phyloP scores from a whole-genome alignment of 805 yeast genomes.

The Candida chilensis region DNA sequence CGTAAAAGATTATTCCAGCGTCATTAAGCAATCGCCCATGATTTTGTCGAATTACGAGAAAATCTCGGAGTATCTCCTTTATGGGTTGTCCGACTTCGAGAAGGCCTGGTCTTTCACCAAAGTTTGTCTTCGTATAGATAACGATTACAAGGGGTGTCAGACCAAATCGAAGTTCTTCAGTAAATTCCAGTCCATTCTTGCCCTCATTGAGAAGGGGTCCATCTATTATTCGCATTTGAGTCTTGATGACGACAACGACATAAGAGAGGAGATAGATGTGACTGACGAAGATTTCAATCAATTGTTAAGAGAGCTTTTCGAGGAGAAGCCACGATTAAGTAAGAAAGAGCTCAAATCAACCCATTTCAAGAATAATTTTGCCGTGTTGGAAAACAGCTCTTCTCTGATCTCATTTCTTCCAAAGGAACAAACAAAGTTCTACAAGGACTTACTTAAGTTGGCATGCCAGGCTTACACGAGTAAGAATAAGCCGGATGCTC shows the following conservation, averaged over 20 bases:
- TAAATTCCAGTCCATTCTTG: conserved; percentile 29
- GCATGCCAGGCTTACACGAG: conserved; percentile 4
- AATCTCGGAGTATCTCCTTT: conserved; percentile 24
- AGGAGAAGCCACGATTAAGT: not conserved
- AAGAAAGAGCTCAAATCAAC: not conserved
- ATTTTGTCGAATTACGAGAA: not conserved
- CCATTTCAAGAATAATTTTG: not conserved
- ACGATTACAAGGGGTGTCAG: conserved; percentile 59
- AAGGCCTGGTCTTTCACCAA: conserved; percentile 43
- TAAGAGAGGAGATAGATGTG: conserved; percentile 24
- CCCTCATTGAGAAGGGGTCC: conserved; percentile 34
- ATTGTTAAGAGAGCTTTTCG: conserved; percentile 19
- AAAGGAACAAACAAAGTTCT: too few species aligned
- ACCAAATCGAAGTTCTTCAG: conserved; percentile 42
- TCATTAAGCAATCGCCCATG: not conserved
- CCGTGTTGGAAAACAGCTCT: not conserved
- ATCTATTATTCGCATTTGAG: conserved; percentile 21
- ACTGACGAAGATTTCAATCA: conserved; percentile 32
- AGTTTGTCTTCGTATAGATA: conserved; percentile 69
- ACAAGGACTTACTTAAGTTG: conserved; percentile 4
- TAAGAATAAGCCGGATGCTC: conserved; percentile 2
- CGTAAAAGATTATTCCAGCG: not conserved
- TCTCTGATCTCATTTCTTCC: too few species aligned
- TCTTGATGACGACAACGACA: conserved; percentile 14
- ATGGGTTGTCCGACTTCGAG: conserved; percentile 42